Evolutionary conservation across 2,329 filamentous ascomycete genomes (phyloP).

Genomic region (Microdochium paspali): DNA sequence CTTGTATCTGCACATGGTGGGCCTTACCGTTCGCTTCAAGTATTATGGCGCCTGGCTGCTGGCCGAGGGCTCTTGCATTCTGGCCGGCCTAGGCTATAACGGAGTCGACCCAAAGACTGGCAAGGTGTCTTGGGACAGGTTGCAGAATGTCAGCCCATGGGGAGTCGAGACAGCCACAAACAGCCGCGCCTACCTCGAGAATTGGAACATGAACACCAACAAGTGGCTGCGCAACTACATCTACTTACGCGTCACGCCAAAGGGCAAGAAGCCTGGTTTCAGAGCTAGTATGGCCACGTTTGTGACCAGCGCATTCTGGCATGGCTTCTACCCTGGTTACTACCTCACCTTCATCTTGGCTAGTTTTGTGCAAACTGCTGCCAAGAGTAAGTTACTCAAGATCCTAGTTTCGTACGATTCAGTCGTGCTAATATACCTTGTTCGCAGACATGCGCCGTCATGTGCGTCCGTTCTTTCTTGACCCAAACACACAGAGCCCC

Average conservation of each 20-base stretch:
- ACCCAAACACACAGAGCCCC: slow-evolving; percentile 61
- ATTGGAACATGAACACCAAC: slow-evolving; percentile 99
- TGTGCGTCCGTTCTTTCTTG: slow-evolving; percentile 86
- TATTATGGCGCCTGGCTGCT: slow-evolving; percentile 96
- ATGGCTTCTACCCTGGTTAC: slow-evolving; percentile 96
- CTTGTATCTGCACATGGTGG: slow-evolving; percentile 75
- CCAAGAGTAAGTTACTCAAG: slow-evolving; percentile 66
- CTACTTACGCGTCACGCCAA: slow-evolving; percentile 88
- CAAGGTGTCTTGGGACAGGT: slow-evolving; percentile 76
- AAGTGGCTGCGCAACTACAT: slow-evolving; percentile 94
- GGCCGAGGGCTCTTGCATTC: slow-evolving; percentile 88
- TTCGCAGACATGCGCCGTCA: slow-evolving; percentile 73
- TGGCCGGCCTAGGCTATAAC: slow-evolving; percentile 89
- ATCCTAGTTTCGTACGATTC: neutral
- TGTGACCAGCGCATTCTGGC: slow-evolving; percentile 90
- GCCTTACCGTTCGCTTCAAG: slow-evolving; percentile 74
- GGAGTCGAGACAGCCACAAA: slow-evolving; percentile 87
- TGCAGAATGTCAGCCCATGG: slow-evolving; percentile 83
- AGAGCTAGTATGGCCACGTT: slow-evolving; percentile 91
- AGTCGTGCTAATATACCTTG: neutral
- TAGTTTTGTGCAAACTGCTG: slow-evolving; percentile 83
- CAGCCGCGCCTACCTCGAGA: slow-evolving; percentile 79
- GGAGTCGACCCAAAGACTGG: slow-evolving; percentile 79
- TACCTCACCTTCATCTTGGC: slow-evolving; percentile 86
- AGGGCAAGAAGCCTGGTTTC: slow-evolving; percentile 94